Conservation (phyloP, 305 asterid species). For the Euphrasia arctica region DNA sequence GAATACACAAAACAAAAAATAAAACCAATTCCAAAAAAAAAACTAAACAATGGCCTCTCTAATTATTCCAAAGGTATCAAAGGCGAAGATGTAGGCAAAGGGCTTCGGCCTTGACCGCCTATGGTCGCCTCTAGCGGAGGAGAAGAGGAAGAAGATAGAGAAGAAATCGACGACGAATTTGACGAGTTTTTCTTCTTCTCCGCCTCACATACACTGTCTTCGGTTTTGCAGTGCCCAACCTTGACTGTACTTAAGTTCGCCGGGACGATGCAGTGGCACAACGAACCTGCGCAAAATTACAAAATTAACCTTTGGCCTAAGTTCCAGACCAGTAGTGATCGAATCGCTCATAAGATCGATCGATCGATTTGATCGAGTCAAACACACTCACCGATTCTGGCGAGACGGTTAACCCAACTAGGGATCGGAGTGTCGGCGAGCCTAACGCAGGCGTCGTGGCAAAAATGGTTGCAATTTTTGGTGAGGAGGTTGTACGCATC, state of each 20-base stretch:
- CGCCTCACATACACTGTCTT: conserved; percentile 36
- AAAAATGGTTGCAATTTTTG: conserved; percentile 82
- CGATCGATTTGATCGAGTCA: too few relatives aligned
- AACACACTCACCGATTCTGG: conserved; percentile 50
- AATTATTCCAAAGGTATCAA: conserved; percentile 30
- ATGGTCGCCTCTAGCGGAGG: conserved; percentile 24
- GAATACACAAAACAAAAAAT: conserved; percentile 19
- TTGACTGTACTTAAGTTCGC: conserved; percentile 51
- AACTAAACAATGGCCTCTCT: neutral
- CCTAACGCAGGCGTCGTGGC: conserved; percentile 57
- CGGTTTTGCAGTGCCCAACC: conserved; percentile 44
- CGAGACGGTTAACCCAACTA: conserved; percentile 81
- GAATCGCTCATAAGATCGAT: too few relatives aligned
- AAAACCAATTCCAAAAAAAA: conserved; percentile 21
- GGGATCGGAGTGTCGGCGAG: conserved; percentile 62
- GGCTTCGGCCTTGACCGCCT: conserved; percentile 27
- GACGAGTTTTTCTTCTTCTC: conserved; percentile 40
- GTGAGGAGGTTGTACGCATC: conserved; percentile 58
- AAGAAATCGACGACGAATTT: conserved; percentile 38
- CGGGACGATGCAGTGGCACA: conserved; percentile 69
- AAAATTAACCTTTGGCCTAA: neutral
- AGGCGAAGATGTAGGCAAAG: conserved; percentile 36
- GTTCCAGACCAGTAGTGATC: too few relatives aligned
- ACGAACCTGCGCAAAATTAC: conserved; percentile 33
- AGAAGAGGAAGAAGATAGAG: conserved; percentile 36